These are phyloP conservation scores for Beta vulgaris DNA, from an alignment of 148 eudicot genomes.

Conservation along the genomic window DNA sequence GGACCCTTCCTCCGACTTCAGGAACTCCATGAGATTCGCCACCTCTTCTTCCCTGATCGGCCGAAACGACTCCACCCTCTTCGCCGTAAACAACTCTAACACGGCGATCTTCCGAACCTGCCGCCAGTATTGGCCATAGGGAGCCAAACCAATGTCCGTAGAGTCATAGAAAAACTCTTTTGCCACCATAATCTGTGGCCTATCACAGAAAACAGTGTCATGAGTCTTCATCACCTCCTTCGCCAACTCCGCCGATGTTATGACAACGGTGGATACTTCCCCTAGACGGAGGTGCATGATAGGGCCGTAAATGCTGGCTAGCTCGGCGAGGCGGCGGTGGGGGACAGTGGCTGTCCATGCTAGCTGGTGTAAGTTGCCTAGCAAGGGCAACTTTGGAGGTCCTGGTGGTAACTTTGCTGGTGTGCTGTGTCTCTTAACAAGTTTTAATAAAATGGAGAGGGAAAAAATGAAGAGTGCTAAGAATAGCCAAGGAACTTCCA, in stretches of 20 bases:
- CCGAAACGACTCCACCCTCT: slow-evolving; percentile 13
- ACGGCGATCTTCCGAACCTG: slow-evolving; percentile 22
- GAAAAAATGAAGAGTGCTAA: not conserved
- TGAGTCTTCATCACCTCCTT: not conserved
- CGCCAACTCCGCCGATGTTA: slow-evolving; percentile 26
- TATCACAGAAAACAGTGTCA: not conserved
- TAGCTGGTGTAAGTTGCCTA: slow-evolving; percentile 27
- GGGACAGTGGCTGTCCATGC: not conserved
- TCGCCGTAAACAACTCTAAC: slow-evolving; percentile 27
- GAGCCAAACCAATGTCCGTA: slow-evolving; percentile 13
- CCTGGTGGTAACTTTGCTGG: slow-evolving; percentile 7
- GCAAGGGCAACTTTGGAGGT: slow-evolving; percentile 23
- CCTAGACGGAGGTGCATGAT: slow-evolving; percentile 29
- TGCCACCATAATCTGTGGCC: not conserved
- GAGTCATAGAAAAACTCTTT: slow-evolving; percentile 13
- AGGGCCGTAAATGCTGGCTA: slow-evolving; percentile 16
- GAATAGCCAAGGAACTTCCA: not conserved
- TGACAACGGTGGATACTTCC: slow-evolving; percentile 13
- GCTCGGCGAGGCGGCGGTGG: slow-evolving; percentile 21
- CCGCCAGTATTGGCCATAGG: slow-evolving; percentile 22
- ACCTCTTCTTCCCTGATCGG: slow-evolving; percentile 24
- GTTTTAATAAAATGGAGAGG: too few species aligned
- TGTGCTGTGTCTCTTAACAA: too few species aligned
- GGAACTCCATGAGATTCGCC: not conserved
- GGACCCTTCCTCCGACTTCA: not conserved